phyloP scores from a whole-genome alignment of 352 stramenopile genomes.

The Globisporangium lucens region DNA sequence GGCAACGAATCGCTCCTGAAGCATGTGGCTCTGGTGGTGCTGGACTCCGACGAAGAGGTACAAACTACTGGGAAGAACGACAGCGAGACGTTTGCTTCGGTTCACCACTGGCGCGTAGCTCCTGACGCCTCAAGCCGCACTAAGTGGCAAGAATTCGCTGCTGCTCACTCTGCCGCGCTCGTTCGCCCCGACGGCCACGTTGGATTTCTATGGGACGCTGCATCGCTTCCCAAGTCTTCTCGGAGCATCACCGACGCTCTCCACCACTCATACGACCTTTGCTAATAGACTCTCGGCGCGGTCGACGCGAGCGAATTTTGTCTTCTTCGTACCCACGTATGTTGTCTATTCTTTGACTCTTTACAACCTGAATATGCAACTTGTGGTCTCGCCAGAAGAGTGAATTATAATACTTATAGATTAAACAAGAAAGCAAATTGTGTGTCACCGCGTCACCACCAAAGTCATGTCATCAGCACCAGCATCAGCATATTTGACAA shows the following conservation, averaged over 20 bases:
- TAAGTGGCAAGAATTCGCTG: slow-evolving; percentile 42
- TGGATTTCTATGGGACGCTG: slow-evolving; percentile 48
- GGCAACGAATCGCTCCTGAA: slow-evolving; percentile 15
- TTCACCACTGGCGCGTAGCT: slow-evolving; percentile 30
- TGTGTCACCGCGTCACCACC: background rate
- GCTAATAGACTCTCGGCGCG: background rate
- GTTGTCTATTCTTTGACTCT: slow-evolving; percentile 8
- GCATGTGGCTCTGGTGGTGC: slow-evolving; percentile 40
- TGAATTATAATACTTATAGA: slow-evolving; percentile 6
- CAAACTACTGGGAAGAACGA: background rate
- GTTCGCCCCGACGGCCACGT: slow-evolving; percentile 83
- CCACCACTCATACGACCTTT: slow-evolving; percentile 12
- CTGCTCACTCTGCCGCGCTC: slow-evolving; percentile 37
- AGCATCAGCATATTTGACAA: background rate
- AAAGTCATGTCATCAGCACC: background rate
- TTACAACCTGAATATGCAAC: background rate
- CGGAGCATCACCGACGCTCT: slow-evolving; percentile 10
- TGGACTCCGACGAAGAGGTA: slow-evolving; percentile 24
- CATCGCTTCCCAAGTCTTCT: background rate
- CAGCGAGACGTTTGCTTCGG: slow-evolving; percentile 22
- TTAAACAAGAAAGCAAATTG: background rate
- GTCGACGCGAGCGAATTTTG: background rate
- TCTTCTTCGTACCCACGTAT: background rate
- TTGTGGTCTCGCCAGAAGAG: background rate
- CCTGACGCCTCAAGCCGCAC: slow-evolving; percentile 21